phyloP scores from a whole-genome alignment of 192 early-diverging fungal species.

The Entomortierella chlamydospora region DNA sequence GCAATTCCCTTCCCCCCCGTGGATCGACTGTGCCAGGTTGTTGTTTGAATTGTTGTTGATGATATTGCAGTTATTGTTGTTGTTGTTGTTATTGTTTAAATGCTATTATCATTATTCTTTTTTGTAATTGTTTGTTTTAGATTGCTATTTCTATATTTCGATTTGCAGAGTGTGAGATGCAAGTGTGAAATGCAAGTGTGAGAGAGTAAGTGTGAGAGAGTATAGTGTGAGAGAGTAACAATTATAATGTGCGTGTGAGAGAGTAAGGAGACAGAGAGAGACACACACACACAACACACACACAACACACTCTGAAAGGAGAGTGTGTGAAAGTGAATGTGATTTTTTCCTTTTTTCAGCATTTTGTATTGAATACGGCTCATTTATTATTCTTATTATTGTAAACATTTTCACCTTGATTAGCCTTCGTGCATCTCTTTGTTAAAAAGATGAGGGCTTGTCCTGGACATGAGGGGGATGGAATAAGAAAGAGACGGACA shows the following conservation, averaged over 20 bases:
- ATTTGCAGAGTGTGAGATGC: too few species aligned
- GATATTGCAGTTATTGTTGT: too few species aligned
- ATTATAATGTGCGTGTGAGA: neutral
- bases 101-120: neutral
- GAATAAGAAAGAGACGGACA: neutral
- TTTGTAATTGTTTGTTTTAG: neutral
- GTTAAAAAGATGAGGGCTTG: neutral
- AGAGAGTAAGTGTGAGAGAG: neutral
- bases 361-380: neutral
- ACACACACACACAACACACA: too few species aligned
- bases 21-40: neutral
- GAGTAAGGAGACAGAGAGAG: too few species aligned
- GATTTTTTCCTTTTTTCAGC: neutral
- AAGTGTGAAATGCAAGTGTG: too few species aligned
- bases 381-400: neutral
- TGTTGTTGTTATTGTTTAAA: too few species aligned
- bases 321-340: slow-evolving; percentile 32
- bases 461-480: neutral
- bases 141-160: too few species aligned
- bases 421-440: neutral
- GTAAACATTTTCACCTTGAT: neutral
- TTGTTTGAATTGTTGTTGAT: neutral
- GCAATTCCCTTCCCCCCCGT: too few species aligned
- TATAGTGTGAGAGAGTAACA: neutral
- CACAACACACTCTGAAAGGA: too few species aligned